Evolutionary conservation across 2,329 filamentous ascomycete species (phyloP).

Genomic region (Aspergillus aculeatinus): DNA sequence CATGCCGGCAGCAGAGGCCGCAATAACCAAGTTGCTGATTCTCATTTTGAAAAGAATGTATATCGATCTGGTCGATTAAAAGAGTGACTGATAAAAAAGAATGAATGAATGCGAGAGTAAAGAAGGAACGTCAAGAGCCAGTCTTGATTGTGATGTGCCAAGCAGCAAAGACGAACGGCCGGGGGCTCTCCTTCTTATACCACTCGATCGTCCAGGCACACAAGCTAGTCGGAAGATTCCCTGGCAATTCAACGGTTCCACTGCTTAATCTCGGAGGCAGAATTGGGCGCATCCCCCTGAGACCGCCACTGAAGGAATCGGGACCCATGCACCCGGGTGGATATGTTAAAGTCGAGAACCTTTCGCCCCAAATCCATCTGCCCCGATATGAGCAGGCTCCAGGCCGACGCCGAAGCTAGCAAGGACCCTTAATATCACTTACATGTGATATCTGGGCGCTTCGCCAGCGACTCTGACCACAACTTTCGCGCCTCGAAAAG

Average conservation of each 20-base stretch:
- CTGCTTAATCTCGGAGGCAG: constrained; percentile 4
- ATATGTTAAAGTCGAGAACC: constrained; percentile 5
- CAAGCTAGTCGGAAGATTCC: not conserved
- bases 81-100: constrained; percentile 10
- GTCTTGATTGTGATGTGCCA: constrained; percentile 12
- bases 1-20: constrained; percentile 29
- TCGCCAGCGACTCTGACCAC: not conserved
- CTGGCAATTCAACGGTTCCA: constrained; percentile 1
- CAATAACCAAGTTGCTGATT: constrained; percentile 30
- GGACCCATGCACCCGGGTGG: constrained; percentile 6
- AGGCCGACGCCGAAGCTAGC: constrained; percentile 5
- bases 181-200: constrained; percentile 4
- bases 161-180: constrained; percentile 4
- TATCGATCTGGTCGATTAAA: constrained; percentile 24
- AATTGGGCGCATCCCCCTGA: constrained; percentile 4
- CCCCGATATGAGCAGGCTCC: not conserved
- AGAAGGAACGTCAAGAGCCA: constrained; percentile 14
- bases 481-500: not conserved
- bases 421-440: constrained; percentile 2
- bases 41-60: constrained; percentile 31
- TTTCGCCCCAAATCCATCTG: not conserved
- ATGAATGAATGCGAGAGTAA: constrained; percentile 11
- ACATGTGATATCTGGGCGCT: not conserved
- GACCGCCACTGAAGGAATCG: constrained; percentile 1
- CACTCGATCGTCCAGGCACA: not conserved